Evolutionary conservation across 345 rosid genomes (phyloP), one percentile per base, ranked within the genome.

Genomic region (Reutealis trisperma): DNA sequence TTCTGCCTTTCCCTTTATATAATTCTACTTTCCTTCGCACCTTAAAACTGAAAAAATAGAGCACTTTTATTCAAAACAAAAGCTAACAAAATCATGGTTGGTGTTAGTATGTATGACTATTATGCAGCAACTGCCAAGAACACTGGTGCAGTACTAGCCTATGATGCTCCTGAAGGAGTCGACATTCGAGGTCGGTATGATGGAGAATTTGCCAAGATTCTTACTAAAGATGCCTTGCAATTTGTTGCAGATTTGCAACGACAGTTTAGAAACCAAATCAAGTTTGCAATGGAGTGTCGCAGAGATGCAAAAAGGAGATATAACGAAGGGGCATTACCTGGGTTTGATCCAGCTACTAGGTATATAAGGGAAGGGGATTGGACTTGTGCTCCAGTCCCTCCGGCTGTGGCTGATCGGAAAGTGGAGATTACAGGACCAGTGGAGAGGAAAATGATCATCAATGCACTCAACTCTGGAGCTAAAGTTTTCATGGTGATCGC

Each of bases 391-490:
- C 78, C 85, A 0, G 94, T 90, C 1, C 99, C 99, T 1, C 86
- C 91, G 0, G 89, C 92, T 27, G 94, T 89, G 1, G 93, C 93
- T 44, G 96, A 96, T 69, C 70, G 98, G 79, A 88, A 82, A 68
- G 96, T 94, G 68, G 96, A 93, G 86, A 96, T 96, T 47, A 96
- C 94, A 0, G 99, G 98, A 18, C 97, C 97, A 0, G 94, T 86
- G 1, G 98, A 92, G 87, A 85, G 99, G 86, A 96, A 96, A 83
- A 96, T 96, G 97, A 79, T 96, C 88, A 93, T 93, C 80, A 96
- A 96, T 72, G 99, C 99, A 27, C 93, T 96, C 71, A 96, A 96
- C 81, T 92, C 98, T 18, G 96, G 94, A 8, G 98, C 98, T 75
- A 91, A 92, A 88, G 98, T 96, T 75, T 96, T 96, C 84, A 96